Evolutionary conservation across 805 yeast species (phyloP).

Genomic region (Pichia nakasei): DNA sequence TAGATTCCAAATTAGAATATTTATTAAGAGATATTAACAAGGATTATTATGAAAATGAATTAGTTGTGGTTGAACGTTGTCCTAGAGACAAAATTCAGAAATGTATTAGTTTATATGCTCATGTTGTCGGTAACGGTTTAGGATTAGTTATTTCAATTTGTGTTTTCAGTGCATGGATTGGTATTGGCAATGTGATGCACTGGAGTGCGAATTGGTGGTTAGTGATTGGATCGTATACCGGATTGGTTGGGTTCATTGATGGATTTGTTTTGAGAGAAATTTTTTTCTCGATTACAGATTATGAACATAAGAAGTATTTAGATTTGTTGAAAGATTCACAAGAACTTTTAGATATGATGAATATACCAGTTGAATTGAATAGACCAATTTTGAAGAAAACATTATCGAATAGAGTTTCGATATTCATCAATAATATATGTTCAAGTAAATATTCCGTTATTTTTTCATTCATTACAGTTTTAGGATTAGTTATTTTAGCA

Average conservation of each 20-base stretch:
- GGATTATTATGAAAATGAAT: slow-evolving; percentile 17
- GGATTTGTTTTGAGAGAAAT: slow-evolving; percentile 34
- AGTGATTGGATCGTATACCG: slow-evolving; percentile 38
- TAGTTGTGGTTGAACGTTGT: slow-evolving; percentile 22
- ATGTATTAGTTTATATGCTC: slow-evolving; percentile 28
- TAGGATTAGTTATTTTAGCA: slow-evolving; percentile 27
- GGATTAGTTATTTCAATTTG: slow-evolving; percentile 29
- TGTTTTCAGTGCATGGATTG: slow-evolving; percentile 32
- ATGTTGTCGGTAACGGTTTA: slow-evolving; percentile 34
- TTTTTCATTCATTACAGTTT: slow-evolving; percentile 20
- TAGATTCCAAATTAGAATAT: slow-evolving; percentile 26
- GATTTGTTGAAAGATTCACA: slow-evolving; percentile 26
- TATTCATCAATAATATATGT: slow-evolving; percentile 23
- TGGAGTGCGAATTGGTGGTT: slow-evolving; percentile 37
- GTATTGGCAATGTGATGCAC: slow-evolving; percentile 28
- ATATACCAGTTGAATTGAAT: slow-evolving; percentile 15
- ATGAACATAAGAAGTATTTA: slow-evolving; percentile 18
- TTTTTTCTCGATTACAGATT: slow-evolving; percentile 21
- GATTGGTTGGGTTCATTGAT: slow-evolving; percentile 35
- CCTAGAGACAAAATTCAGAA: slow-evolving; percentile 11
- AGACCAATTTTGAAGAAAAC: slow-evolving; percentile 1
- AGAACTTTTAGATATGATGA: slow-evolving; percentile 22
- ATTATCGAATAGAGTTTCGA: slow-evolving; percentile 11
- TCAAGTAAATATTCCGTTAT: slow-evolving; percentile 28
- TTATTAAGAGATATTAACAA: background rate